phyloP scores from a whole-genome alignment of 2,329 filamentous ascomycete species.

The Neurospora crassa region DNA sequence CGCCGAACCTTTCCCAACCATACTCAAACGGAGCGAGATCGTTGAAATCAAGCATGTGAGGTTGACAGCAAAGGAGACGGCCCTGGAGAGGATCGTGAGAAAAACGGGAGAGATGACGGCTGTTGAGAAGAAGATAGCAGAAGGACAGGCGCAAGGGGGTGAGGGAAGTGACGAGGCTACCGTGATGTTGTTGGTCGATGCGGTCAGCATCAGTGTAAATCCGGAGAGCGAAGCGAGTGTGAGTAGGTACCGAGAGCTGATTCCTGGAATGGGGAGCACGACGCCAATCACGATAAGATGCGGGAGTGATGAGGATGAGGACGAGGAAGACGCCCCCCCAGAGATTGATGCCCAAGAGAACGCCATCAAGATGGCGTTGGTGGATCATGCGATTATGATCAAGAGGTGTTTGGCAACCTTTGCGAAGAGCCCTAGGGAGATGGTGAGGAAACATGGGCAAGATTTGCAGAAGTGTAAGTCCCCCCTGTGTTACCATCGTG shows the following conservation, averaged over 20 bases:
- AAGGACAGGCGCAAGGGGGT: conserved; percentile 43
- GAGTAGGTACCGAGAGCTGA: conserved; percentile 63
- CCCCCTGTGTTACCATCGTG: neutral
- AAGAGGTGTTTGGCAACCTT: conserved; percentile 70
- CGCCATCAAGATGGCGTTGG: conserved; percentile 72
- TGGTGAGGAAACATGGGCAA: conserved; percentile 44
- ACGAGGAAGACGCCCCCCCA: conserved; percentile 32
- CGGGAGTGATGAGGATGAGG: conserved; percentile 30
- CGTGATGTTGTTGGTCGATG: conserved; percentile 61
- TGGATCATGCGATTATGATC: conserved; percentile 83
- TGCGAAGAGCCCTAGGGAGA: conserved; percentile 51
- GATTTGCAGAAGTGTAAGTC: conserved; percentile 57
- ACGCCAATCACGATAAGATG: neutral
- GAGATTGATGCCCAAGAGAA: conserved; percentile 55
- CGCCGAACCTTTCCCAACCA: conserved; percentile 81
- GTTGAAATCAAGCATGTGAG: conserved; percentile 55
- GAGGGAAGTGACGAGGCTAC: conserved; percentile 40
- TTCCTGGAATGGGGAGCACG: conserved; percentile 39
- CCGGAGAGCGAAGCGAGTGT: conserved; percentile 67
- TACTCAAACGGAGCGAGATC: conserved; percentile 80
- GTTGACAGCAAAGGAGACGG: conserved; percentile 73
- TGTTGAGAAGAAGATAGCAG: conserved; percentile 63
- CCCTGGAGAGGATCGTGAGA: conserved; percentile 77
- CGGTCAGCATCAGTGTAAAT: conserved; percentile 68
- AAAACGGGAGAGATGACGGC: conserved; percentile 79